phyloP scores from a whole-genome alignment of 805 yeast species.

The Candida golubevii region DNA sequence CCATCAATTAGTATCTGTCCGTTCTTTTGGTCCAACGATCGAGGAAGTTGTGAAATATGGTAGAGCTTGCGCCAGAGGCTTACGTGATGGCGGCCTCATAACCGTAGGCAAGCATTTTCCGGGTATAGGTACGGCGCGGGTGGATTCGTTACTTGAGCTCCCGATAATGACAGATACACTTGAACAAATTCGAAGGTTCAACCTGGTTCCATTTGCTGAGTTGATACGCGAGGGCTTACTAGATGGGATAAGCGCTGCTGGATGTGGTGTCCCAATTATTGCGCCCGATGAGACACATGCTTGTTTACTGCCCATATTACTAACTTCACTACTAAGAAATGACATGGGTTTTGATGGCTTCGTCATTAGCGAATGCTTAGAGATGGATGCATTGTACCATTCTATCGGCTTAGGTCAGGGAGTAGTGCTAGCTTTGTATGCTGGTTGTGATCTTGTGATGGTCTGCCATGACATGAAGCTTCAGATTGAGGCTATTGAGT shows the following conservation, averaged over 20 bases:
- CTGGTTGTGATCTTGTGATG: slow-evolving; percentile 62
- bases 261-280: slow-evolving; percentile 60
- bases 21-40: slow-evolving; percentile 58
- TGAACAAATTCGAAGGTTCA: slow-evolving; percentile 47
- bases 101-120: slow-evolving; percentile 65
- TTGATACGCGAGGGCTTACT: slow-evolving; percentile 42
- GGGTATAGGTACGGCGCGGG: slow-evolving; percentile 59
- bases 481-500: slow-evolving; percentile 53
- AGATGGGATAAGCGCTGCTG: slow-evolving; percentile 58
- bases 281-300: slow-evolving; percentile 61
- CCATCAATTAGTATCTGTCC: slow-evolving; percentile 54
- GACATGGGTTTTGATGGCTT: slow-evolving; percentile 53
- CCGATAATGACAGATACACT: slow-evolving; percentile 57
- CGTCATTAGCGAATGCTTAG: slow-evolving; percentile 56
- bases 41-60: slow-evolving; percentile 56
- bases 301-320: slow-evolving; percentile 51
- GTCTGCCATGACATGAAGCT: slow-evolving; percentile 53
- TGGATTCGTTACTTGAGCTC: slow-evolving; percentile 52
- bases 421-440: slow-evolving; percentile 55
- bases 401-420: slow-evolving; percentile 68
- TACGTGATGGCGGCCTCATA: slow-evolving; percentile 49
- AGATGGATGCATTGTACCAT: slow-evolving; percentile 58
- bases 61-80: slow-evolving; percentile 48
- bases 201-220: slow-evolving; percentile 48
- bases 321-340: slow-evolving; percentile 46